Percentiles rank a stretch among this genome's conserved stretches.
These are phyloP conservation scores for Globisporangium parvum DNA, from an alignment of 352 stramenopile genomes.

Conservation along the genomic window DNA sequence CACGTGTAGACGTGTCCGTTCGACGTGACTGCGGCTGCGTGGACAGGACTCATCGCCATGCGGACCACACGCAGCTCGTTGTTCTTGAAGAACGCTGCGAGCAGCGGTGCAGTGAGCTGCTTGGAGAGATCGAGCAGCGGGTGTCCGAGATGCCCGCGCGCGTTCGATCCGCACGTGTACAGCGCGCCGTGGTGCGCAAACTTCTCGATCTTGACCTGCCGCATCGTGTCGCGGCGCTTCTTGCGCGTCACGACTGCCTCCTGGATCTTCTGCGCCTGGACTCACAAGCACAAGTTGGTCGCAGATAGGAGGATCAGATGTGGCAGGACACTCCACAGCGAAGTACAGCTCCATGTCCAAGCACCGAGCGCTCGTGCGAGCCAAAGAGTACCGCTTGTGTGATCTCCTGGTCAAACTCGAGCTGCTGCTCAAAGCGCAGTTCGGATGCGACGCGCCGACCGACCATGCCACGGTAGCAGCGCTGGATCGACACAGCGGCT, in stretches of 20 bases:
- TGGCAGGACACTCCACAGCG: background rate
- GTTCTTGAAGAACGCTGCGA: constrained; percentile 64
- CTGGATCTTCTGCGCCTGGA: constrained; percentile 46
- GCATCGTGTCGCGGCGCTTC: constrained; percentile 55
- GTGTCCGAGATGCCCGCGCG: constrained; percentile 46
- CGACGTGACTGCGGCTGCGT: constrained; percentile 56
- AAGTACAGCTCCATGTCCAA: background rate
- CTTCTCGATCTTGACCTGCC: constrained; percentile 62
- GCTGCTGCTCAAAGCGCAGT: constrained; percentile 41
- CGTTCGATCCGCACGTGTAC: constrained; percentile 66
- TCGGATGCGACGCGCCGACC: constrained; percentile 40
- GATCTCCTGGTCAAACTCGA: constrained; percentile 52
- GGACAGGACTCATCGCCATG: constrained; percentile 40
- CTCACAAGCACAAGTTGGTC: background rate
- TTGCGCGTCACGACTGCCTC: constrained; percentile 59
- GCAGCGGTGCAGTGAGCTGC: constrained; percentile 30
- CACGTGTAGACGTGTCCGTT: constrained; percentile 68
- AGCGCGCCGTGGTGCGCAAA: constrained; percentile 64
- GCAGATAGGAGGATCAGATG: background rate
- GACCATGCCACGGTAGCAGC: constrained; percentile 47
- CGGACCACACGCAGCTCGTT: constrained; percentile 53
- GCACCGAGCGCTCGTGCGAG: background rate
- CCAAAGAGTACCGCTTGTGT: constrained; percentile 23
- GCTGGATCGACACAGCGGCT: constrained; percentile 43
- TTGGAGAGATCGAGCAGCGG: constrained; percentile 32